Evolutionary conservation across 495 filamentous ascomycete genomes (phyloP), one percentile per base, ranked within the genome.

Genomic region (Lentithecium fluviatile): DNA sequence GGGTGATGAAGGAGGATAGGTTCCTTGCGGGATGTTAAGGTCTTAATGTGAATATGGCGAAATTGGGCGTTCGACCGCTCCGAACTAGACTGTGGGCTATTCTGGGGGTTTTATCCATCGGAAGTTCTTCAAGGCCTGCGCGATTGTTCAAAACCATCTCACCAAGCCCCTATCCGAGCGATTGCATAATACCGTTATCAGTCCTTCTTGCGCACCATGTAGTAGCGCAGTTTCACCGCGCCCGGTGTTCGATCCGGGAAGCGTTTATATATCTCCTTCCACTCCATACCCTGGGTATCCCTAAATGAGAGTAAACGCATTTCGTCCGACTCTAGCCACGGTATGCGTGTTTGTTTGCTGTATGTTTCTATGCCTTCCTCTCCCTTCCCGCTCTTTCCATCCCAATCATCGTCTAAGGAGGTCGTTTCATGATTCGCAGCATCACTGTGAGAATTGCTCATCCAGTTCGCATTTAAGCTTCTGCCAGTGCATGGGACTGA

Each of bases 221-320:
- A 32, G 10, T 32, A 32, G 29, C 29, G 29, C 29, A 32, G 29
- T 32, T 32, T 32, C 10, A 32, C 29, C 10, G 10, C 29, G 29
- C 29, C 29, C 29, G 29, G 29, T 10, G 29, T 4, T 11, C 53
- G 53, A 20, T 45, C 53, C 36, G 21, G 40, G 53, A 57, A 57
- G 42, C 29, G 29, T 32, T 32, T n/a, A 32, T 10, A 32, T 32
- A 32, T 4, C 29, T 32, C 29, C 29, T 32, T 32, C 29, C 29
- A 32, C 29, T 50, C 36, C 56, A 58, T 58, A 51, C 6, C 25
- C 56, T 42, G 42, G 21, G 23, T 32, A 32, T 58, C 45, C 37
- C 17, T 58, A 13, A 50, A 50, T 32, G 56, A 37, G 23, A 58
- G 56, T 58, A 58, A 58, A 11, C 56, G 56, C 32, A 21, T 2